Evolutionary conservation across 768 basidiomycete genomes (phyloP).

Genomic region (Chalciporus piperatus): DNA sequence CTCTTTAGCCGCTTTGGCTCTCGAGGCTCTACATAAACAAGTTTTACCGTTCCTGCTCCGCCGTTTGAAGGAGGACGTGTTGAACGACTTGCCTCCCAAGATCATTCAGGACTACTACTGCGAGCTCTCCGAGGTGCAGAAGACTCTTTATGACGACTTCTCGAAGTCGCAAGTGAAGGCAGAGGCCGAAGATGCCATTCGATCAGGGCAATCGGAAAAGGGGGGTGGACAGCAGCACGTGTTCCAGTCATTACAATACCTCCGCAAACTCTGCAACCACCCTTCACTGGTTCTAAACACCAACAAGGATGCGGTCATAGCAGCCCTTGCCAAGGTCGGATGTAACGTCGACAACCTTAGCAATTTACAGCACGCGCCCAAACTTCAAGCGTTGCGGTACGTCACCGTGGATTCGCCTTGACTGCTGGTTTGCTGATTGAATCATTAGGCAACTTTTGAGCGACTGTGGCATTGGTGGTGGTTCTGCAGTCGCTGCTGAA

Average conservation of each 20-base stretch:
- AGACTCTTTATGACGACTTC: constrained; percentile 92
- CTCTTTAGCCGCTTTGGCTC: constrained; percentile 76
- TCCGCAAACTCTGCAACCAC: constrained; percentile 97
- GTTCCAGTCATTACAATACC: constrained; percentile 95
- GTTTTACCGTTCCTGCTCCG: constrained; percentile 97
- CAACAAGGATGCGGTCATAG: constrained; percentile 53
- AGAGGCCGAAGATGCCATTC: constrained; percentile 64
- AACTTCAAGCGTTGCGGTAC: constrained; percentile 86
- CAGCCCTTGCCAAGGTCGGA: constrained; percentile 57
- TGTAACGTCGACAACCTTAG: constrained; percentile 46
- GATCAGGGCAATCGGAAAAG: constrained; percentile 36
- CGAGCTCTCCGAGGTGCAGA: constrained; percentile 93
- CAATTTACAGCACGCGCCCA: constrained; percentile 91
- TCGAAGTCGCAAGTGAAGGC: constrained; percentile 69
- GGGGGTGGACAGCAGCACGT: constrained; percentile 74
- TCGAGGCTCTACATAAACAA: constrained; percentile 97
- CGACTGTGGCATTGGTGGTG: constrained; percentile 89
- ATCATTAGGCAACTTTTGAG: constrained; percentile 77
- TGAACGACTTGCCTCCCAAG: constrained; percentile 94
- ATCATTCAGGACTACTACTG: constrained; percentile 99
- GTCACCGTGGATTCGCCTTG: constrained; percentile 20
- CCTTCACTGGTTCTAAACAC: constrained; percentile 87
- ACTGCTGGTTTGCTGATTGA: constrained; percentile 4
- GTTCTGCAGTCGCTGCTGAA: constrained; percentile 42
- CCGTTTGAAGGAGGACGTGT: constrained; percentile 94